These are phyloP conservation scores for Ophidiomyces ophidiicola DNA, from an alignment of 2,329 filamentous ascomycete genomes.

Conservation along the genomic window DNA sequence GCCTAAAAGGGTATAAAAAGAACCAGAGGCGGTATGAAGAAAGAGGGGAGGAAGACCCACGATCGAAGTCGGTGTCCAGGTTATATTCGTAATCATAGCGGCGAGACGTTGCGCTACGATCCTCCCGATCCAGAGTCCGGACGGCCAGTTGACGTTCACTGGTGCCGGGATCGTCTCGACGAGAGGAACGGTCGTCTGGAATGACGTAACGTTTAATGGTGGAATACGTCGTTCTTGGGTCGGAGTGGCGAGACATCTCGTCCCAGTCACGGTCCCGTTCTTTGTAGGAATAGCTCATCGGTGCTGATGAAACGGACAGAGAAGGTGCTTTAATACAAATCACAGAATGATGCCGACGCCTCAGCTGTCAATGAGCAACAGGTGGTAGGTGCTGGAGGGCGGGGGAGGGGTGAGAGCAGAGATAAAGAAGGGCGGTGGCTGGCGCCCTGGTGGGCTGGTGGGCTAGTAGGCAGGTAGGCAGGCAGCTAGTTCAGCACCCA, in stretches of 20 bases:
- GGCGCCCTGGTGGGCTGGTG: too few species aligned
- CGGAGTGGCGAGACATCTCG: conserved; percentile 28
- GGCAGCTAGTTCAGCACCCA: too few species aligned
- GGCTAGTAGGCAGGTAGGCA: too few species aligned
- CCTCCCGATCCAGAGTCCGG: conserved; percentile 34
- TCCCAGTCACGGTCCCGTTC: conserved; percentile 31
- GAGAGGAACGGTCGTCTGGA: conserved; percentile 27
- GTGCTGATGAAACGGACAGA: conserved; percentile 31
- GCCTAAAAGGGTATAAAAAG: conserved; percentile 37
- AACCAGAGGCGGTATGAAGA: conserved; percentile 36
- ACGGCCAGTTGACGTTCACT: conserved; percentile 35
- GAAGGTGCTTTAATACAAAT: too few species aligned
- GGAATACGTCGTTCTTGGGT: conserved; percentile 24
- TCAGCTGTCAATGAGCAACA: too few species aligned
- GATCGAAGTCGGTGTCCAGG: conserved; percentile 36
- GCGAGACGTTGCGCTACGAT: conserved; percentile 21
- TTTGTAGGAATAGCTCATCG: conserved; percentile 30
- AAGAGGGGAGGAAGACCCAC: conserved; percentile 30
- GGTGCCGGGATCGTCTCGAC: conserved; percentile 23
- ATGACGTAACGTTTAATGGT: conserved; percentile 49
- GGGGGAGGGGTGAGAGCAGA: too few species aligned
- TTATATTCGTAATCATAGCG: conserved; percentile 32
- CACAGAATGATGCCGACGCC: too few species aligned
- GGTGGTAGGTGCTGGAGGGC: too few species aligned
- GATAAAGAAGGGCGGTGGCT: too few species aligned